These are phyloP conservation scores for Annulohypoxylon moriforme DNA, from an alignment of 495 filamentous ascomycete species.

Conservation along the genomic window DNA sequence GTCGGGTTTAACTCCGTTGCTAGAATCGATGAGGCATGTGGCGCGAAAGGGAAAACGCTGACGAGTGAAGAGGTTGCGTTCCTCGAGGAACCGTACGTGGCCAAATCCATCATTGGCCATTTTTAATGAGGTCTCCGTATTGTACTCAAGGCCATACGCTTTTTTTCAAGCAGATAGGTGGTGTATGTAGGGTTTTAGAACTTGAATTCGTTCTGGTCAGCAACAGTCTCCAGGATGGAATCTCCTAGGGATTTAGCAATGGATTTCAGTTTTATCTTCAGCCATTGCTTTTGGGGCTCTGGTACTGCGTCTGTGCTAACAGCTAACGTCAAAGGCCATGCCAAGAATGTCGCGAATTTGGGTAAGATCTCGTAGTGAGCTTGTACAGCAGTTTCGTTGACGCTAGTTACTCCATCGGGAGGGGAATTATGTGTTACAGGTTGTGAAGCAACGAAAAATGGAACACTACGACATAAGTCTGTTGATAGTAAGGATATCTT, in stretches of 20 bases:
- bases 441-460: slow-evolving; percentile 32
- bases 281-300: slow-evolving; percentile 40
- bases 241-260: slow-evolving; percentile 32
- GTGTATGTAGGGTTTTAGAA: slow-evolving; percentile 13
- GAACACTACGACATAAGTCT: slow-evolving; percentile 37
- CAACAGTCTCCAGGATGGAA: slow-evolving; percentile 21
- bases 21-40: slow-evolving; percentile 70
- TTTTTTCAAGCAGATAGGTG: background rate
- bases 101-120: slow-evolving; percentile 19
- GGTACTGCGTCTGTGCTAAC: slow-evolving; percentile 38
- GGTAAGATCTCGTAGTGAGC: slow-evolving; percentile 24
- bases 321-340: slow-evolving; percentile 48
- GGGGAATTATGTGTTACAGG: background rate
- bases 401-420: background rate
- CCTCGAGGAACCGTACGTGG: slow-evolving; percentile 69
- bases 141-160: background rate
- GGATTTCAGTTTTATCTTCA: slow-evolving; percentile 31
- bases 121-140: background rate
- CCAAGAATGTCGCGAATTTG: slow-evolving; percentile 39
- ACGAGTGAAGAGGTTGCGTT: slow-evolving; percentile 69
- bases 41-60: slow-evolving; percentile 61
- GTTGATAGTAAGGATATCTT: slow-evolving; percentile 36
- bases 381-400: background rate
- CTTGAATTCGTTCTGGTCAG: slow-evolving; percentile 18
- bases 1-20: slow-evolving; percentile 64